Evolutionary conservation across 2,329 filamentous ascomycete genomes (phyloP).

Genomic region (Aquanectria penicillioides): DNA sequence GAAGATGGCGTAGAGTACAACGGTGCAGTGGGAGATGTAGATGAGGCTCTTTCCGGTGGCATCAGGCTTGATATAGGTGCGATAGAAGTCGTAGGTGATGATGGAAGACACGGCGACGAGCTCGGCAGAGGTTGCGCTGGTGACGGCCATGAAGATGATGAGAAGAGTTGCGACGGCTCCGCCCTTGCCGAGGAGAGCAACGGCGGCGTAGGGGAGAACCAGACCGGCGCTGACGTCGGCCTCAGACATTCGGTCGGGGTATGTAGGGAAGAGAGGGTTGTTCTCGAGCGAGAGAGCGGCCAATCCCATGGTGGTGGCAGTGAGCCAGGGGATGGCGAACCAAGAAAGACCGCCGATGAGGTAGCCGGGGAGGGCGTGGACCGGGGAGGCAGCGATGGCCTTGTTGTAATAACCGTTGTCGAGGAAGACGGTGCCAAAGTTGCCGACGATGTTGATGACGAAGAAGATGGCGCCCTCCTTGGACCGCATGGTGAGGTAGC

Average conservation of each 20-base stretch:
- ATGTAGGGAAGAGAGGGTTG: slow-evolving; percentile 45
- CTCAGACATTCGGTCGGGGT: slow-evolving; percentile 57
- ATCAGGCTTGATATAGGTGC: slow-evolving; percentile 70
- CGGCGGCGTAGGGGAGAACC: slow-evolving; percentile 85
- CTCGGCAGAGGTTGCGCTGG: slow-evolving; percentile 67
- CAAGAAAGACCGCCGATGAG: slow-evolving; percentile 86
- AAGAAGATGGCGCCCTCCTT: slow-evolving; percentile 86
- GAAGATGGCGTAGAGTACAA: slow-evolving; percentile 75
- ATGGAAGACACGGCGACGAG: slow-evolving; percentile 86
- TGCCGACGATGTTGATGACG: slow-evolving; percentile 86
- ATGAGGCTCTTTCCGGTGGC: slow-evolving; percentile 82
- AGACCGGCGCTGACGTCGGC: slow-evolving; percentile 83
- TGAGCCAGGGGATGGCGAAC: slow-evolving; percentile 94
- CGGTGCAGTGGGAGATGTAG: slow-evolving; percentile 79
- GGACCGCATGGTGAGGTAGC: slow-evolving; percentile 83
- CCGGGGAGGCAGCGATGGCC: slow-evolving; percentile 86
- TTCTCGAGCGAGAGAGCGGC: slow-evolving; percentile 80
- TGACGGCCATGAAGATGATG: slow-evolving; percentile 41
- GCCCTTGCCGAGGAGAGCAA: slow-evolving; percentile 73
- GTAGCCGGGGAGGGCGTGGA: slow-evolving; percentile 88
- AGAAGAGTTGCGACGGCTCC: slow-evolving; percentile 37
- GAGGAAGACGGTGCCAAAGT: slow-evolving; percentile 85
- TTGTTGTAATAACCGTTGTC: slow-evolving; percentile 95
- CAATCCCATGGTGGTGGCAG: slow-evolving; percentile 88
- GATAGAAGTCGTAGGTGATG: slow-evolving; percentile 83